Evolutionary conservation across 2,329 filamentous ascomycete species (phyloP), one percentile per base, ranked within the genome.

Genomic region (Colletotrichum musae): DNA sequence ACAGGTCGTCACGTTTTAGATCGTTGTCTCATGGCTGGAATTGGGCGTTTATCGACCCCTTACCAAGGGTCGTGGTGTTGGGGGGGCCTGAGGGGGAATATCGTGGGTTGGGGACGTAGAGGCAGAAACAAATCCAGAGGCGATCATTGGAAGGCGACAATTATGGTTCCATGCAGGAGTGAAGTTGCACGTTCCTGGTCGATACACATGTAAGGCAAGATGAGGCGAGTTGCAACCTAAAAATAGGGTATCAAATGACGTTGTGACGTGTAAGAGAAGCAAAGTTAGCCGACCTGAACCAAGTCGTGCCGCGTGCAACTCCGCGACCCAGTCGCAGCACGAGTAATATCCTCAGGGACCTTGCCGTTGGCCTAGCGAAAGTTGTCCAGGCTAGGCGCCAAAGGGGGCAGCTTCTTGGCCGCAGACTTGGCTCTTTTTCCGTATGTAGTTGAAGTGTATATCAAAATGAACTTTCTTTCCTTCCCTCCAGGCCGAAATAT

Each of bases 201-300:
- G 62, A 69, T 58, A 61, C 56, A 61, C 36, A 51, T 32, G 57
- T 12, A 66, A 51, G 66, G 66, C 62, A 69, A 57, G 62, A 57
- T 16, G 66, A 69, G 66, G 56, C 66, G 66, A 66, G 62, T 66
- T 45, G 32, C 45, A 69, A 45, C 56, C 62, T 61, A 61, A 52
- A 69, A 61, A 66, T 57, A 61, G 62, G 50, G 36, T 26, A 51
- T 54, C 9, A 24, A 60, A 69, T 69, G 62, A 66, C 62, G 66
- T 60, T 69, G 54, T 36, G 61, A 60, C 61, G 28, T 51, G 66
- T 69, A 39, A 60, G 66, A 66, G 62, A 69, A 69, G 66, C 61
- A 69, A 69, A 66, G 48, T 69, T 69, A 69, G 62, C 66, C 61
- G 66, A 69, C 61, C 51, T 57, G 32, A 26, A 59, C 54, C 61